Evolutionary conservation across 176 grass and related monocot species (phyloP).

Genomic region (Otatea glauca): DNA sequence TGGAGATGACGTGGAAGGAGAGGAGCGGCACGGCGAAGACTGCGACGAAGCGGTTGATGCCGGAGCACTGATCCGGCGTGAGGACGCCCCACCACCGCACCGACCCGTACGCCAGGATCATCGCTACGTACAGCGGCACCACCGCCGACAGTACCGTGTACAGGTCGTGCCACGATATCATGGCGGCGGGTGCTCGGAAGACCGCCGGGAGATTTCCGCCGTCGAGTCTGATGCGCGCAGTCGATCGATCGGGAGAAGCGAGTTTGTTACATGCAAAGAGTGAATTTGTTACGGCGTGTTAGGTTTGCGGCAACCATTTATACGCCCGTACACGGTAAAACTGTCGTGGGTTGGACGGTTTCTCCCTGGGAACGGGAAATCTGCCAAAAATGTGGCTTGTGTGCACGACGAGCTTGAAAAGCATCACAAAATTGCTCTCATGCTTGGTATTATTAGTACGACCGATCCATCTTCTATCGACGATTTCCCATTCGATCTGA

Average conservation of each 20-base stretch:
- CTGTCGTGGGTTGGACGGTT: no score
- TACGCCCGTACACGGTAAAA: neutral
- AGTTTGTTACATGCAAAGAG: conserved; percentile 24
- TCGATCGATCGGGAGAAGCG: neutral
- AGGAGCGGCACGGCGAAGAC: conserved; percentile 81
- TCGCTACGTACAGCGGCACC: conserved; percentile 79
- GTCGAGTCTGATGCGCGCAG: neutral
- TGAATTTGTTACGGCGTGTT: neutral
- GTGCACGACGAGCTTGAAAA: no score
- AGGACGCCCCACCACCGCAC: conserved; percentile 75
- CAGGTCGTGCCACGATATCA: conserved; percentile 77
- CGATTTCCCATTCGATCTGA: no score
- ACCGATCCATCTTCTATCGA: no score
- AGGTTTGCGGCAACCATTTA: neutral
- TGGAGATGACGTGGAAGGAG: conserved; percentile 78
- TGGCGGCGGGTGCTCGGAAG: conserved; percentile 20
- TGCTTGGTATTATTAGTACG: no score
- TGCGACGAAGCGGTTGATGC: conserved; percentile 80
- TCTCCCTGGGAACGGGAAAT: no score
- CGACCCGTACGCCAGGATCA: conserved; percentile 73
- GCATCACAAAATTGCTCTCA: no score
- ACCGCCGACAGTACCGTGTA: conserved; percentile 73
- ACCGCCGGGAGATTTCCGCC: neutral
- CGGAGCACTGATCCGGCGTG: conserved; percentile 70
- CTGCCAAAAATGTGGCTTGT: no score